Evolutionary conservation across 1,284 basidiomycete genomes (phyloP), one percentile per base, ranked within the genome.

Genomic region (Boletus semigastroideus): DNA sequence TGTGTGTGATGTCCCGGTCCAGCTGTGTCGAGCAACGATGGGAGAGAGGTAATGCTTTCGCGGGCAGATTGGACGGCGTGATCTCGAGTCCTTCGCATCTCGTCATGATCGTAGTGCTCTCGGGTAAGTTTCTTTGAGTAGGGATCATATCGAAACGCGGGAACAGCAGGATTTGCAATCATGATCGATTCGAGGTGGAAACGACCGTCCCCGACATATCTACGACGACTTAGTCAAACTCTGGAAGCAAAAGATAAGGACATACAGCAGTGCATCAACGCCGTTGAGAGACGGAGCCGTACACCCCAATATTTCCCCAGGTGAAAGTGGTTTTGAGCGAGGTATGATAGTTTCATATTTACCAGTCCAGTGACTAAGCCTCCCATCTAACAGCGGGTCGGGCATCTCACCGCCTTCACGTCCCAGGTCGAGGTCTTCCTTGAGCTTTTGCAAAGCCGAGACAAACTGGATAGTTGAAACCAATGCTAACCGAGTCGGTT

Each of bases 121-220:
- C 93, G 75, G 5, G 96, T 98, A 52, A 99, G 80, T 64, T 95
- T 95, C 71, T 99, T 99, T 30, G 93, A 94, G 71, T 99, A 99
- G 5, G 97, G 97, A 65, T 99, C 97, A 72, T 98, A 99, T 28
- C 97, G 84, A 77, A 98, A 99, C 0, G 97, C 95, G 12, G 96
- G 94, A 20, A 98, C 82, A n/a, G 80, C 74, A 0, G 97, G 97
- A 69, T 99, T 99, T 28, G 94, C 94, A 55, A 99, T 98, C 97
- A 99, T 99, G 68, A 98, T 95, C 13, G 92, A 91, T 71, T 99
- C 97, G 16, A 99, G 81, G 67, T 99, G 97, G 75, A 99, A 99
- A 13, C 97, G 86, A 17, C 97, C 97, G 65, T 99, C 97, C 20
- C 97, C 97, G 28, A 99, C 83, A 70, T 99, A 99, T 62, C 93